Percentiles rank a stretch among this genome's conserved stretches.
phyloP scores from a whole-genome alignment of 2,329 filamentous ascomycete genomes.

The Sclerotinia spermophila region DNA sequence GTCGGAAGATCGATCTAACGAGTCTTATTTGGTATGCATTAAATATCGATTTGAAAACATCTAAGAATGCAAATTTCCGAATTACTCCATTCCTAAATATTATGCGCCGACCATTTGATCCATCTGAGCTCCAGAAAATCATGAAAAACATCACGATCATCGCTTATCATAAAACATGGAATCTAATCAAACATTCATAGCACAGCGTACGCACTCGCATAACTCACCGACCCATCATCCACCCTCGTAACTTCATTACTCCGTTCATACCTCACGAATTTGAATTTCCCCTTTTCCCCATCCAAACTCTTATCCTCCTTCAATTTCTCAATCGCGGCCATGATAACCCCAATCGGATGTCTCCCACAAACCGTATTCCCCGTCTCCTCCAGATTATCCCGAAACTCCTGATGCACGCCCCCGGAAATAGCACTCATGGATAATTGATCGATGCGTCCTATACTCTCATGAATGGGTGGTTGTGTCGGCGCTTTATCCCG shows the following conservation, averaged over 20 bases:
- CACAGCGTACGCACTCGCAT: conserved; percentile 86
- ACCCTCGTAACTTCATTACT: conserved; percentile 69
- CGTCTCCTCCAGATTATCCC: conserved; percentile 65
- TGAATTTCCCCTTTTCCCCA: conserved; percentile 45
- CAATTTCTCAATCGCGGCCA: conserved; percentile 78
- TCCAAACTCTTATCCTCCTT: conserved; percentile 34
- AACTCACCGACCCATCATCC: conserved; percentile 84
- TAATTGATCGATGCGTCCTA: conserved; percentile 71
- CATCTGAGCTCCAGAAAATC: background rate
- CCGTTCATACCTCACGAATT: conserved; percentile 81
- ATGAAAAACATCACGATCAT: background rate
- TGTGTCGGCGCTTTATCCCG: conserved; percentile 38
- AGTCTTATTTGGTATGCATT: background rate
- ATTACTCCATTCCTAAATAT: background rate
- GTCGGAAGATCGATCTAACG: background rate
- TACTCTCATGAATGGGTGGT: conserved; percentile 75
- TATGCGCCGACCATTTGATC: background rate
- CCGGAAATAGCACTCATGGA: conserved; percentile 83
- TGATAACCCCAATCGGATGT: conserved; percentile 88
- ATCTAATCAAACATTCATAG: conserved; percentile 37
- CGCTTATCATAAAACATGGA: background rate
- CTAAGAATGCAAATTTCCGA: background rate
- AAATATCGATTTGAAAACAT: background rate
- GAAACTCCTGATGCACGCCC: conserved; percentile 67
- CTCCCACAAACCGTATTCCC: conserved; percentile 91